phyloP scores from a whole-genome alignment of 345 rosid genomes.

The Orychophragmus violaceus region DNA sequence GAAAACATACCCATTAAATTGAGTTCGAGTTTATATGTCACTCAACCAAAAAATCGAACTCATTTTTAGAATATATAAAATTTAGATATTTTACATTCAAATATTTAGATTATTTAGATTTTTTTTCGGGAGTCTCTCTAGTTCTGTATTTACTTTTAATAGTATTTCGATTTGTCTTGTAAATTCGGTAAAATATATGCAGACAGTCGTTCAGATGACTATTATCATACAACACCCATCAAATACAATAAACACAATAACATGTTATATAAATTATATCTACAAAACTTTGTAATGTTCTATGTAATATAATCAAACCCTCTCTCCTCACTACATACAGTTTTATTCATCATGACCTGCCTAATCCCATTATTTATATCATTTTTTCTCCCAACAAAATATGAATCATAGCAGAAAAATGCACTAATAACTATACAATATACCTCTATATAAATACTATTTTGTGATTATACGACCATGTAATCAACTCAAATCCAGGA shows the following conservation, averaged over 20 bases:
- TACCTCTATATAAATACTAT: conserved; percentile 15
- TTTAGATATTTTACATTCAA: too few relatives aligned
- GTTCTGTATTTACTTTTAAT: too few relatives aligned
- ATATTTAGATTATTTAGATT: too few relatives aligned
- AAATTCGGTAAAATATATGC: too few relatives aligned
- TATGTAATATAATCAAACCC: conserved; percentile 12
- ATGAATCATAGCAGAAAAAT: conserved; percentile 9
- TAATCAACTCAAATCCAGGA: conserved; percentile 59
- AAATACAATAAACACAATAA: conserved; percentile 14
- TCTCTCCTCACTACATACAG: neutral
- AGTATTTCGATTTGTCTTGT: too few relatives aligned
- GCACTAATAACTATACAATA: conserved; percentile 24
- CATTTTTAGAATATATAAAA: too few relatives aligned
- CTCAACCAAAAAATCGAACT: too few relatives aligned
- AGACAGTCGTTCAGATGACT: neutral
- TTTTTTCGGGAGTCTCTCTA: too few relatives aligned
- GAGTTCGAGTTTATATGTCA: too few relatives aligned
- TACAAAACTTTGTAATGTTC: conserved; percentile 27
- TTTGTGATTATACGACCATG: neutral
- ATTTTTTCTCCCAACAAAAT: neutral
- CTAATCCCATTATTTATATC: conserved; percentile 17
- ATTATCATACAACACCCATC: conserved; percentile 14
- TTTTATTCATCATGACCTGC: conserved; percentile 20
- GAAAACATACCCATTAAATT: too few relatives aligned
- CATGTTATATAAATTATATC: neutral